phyloP scores from a whole-genome alignment of 78 protist genomes.

The Paulinella micropora region DNA sequence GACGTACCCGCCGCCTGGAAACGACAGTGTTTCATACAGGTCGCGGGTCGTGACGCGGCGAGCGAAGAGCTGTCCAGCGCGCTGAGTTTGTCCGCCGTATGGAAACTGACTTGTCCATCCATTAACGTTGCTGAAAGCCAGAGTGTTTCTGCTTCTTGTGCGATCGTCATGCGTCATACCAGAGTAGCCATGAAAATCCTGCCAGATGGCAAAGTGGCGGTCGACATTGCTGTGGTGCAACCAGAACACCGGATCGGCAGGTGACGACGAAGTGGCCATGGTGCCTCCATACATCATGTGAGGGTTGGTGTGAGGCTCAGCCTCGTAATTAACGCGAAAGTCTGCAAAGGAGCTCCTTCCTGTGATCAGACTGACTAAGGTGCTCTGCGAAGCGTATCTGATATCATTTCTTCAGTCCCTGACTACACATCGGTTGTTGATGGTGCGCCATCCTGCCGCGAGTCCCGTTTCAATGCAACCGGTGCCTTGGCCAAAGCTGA shows the following conservation, averaged over 20 bases:
- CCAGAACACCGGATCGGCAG: conserved; percentile 11
- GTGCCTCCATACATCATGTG: not conserved
- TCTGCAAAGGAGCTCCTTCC: not conserved
- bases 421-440: no score
- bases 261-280: not conserved
- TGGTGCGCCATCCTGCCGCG: no score
- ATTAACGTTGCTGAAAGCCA: no score
- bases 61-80: no score
- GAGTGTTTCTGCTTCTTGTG: no score
- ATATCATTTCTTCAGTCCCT: no score
- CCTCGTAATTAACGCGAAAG: not conserved
- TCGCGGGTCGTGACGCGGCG: conserved; percentile 14
- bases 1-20: not conserved
- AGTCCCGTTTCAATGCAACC: no score
- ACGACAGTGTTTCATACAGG: not conserved
- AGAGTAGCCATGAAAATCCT: conserved; percentile 8
- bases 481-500: no score
- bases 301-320: not conserved
- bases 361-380: not conserved
- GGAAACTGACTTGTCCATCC: no score
- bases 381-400: no score
- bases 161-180: no score
- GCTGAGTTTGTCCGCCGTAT: no score
- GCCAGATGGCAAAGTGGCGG: conserved; percentile 1
- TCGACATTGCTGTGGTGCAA: conserved; percentile 11